Evolutionary conservation across 176 grass and related monocot species (phyloP), one percentile per base, ranked within the genome.

Genomic region (Oryza coarctata): DNA sequence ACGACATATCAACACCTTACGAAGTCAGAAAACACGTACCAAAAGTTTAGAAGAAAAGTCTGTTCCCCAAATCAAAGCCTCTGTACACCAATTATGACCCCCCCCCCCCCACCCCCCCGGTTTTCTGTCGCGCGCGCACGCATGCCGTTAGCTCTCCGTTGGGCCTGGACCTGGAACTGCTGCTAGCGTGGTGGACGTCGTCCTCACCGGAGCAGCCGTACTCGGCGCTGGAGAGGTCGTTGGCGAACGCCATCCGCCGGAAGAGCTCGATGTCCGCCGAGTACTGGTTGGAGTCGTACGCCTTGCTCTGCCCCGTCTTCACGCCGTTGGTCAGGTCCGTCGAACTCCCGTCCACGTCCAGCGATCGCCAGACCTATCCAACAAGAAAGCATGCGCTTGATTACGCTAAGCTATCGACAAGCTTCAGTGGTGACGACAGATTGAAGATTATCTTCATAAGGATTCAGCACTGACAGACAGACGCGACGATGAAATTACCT

Each of bases 261-360:
- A 94, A 91, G 49, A 82, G 84, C 22, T 94, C 76, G 69, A 94
- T 91, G 71, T 94, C 92, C 12, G 52, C 80, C 34, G 92, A 91
- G 83, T 87, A 91, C 68, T 75, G 80, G 17, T 44, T 17, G 0
- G 92, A 94, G 74, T 94, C 80, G 49, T 94, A 94, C 27, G 85
- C 83, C 7, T 38, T 91, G 89, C 92, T 94, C 25, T 94, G 84
- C 57, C 89, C 92, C 1, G 89, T 71, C 70, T 85, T 91, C 3
- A 94, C 92, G 39, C 92, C 92, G 61, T 94, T 91, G 73, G 92
- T 89, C 20, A 94, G 89, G 63, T 94, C 92, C 49, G 45, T 34
- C 27, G 82, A 68, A 78, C 36, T 22, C 44, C 75, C 89, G 31
- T 89, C 86, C 38, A 73, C 80, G 57, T 94, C 89, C 44, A 94